A percentile compares a stretch with the other conserved stretches of the same genome.
Evolutionary conservation across 164 flowering plant species (phyloP).

Genomic region (Berberis vulgaris): DNA sequence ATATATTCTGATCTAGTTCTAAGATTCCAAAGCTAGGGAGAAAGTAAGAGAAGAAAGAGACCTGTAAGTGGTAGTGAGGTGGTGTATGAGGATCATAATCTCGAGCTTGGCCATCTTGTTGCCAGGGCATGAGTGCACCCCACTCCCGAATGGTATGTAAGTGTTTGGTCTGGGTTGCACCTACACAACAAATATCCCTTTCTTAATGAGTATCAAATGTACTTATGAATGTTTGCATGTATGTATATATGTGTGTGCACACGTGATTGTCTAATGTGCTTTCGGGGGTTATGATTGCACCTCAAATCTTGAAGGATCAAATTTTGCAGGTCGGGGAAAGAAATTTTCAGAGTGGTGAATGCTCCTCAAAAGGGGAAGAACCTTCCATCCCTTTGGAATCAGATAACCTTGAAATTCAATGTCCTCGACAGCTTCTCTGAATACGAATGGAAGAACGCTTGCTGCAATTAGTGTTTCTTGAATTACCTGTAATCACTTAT

Average conservation of each 20-base stretch:
- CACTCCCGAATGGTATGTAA: constrained; percentile 84
- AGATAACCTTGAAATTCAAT: constrained; percentile 74
- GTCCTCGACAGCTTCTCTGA: constrained; percentile 85
- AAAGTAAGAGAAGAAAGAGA: constrained; percentile 12
- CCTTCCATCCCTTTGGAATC: constrained; percentile 95
- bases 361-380: constrained; percentile 85
- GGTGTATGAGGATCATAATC: constrained; percentile 71
- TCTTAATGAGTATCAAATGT: background rate
- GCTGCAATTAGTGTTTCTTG: constrained; percentile 73
- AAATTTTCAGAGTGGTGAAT: constrained; percentile 70
- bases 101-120: constrained; percentile 90
- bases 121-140: constrained; percentile 87
- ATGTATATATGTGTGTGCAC: too few species aligned
- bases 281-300: constrained; percentile 16
- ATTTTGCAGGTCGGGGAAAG: constrained; percentile 75
- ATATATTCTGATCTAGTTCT: too few species aligned
- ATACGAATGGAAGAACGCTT: constrained; percentile 72
- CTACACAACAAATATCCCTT: constrained; percentile 28
- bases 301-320: constrained; percentile 94
- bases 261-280: too few species aligned
- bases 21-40: background rate
- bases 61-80: constrained; percentile 66
- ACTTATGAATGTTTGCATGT: background rate
- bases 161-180: constrained; percentile 71
- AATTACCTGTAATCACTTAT: constrained; percentile 37